Conservation (phyloP, 768 basidiomycete genomes). For the Rhodosporidiobolus sp. region DNA sequence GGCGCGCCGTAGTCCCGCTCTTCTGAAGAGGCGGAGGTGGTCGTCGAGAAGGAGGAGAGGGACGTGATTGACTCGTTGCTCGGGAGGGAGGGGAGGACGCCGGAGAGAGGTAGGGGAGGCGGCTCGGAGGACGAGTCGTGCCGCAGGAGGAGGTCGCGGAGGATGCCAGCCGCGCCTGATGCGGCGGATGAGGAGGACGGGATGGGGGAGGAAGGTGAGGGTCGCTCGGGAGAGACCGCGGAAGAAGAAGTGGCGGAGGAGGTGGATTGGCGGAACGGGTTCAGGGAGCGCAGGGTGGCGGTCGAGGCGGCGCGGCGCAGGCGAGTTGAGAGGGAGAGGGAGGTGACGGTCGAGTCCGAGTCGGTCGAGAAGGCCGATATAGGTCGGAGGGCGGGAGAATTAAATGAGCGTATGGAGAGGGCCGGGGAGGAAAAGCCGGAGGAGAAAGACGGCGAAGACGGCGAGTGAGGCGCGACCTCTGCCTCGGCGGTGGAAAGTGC, state of each 20-base stretch:
- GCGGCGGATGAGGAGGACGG: too few relatives aligned
- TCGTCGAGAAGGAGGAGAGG: background rate
- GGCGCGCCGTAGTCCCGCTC: too few relatives aligned
- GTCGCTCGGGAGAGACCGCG: too few relatives aligned
- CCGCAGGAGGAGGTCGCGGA: slow-evolving; percentile 8
- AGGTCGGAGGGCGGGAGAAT: background rate
- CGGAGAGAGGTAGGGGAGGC: background rate
- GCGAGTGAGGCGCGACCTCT: background rate
- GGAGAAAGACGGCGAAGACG: background rate
- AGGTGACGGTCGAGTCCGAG: background rate
- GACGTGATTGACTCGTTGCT: too few relatives aligned
- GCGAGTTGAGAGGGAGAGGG: background rate
- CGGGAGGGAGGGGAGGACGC: background rate
- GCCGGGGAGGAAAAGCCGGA: too few relatives aligned
- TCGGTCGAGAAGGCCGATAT: background rate
- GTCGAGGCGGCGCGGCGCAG: too few relatives aligned
- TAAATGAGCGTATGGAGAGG: too few relatives aligned
- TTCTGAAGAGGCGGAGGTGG: background rate
- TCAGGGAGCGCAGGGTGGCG: too few relatives aligned
- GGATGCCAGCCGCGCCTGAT: background rate
- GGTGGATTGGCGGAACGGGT: too few relatives aligned
- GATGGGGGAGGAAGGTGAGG: too few relatives aligned
- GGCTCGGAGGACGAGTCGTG: slow-evolving; percentile 1
- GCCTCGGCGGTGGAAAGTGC: background rate
- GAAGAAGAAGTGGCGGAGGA: too few relatives aligned